Evolutionary conservation across 2,329 filamentous ascomycete species (phyloP), one percentile per base, ranked within the genome.

Genomic region (Dactylellina leptospora): DNA sequence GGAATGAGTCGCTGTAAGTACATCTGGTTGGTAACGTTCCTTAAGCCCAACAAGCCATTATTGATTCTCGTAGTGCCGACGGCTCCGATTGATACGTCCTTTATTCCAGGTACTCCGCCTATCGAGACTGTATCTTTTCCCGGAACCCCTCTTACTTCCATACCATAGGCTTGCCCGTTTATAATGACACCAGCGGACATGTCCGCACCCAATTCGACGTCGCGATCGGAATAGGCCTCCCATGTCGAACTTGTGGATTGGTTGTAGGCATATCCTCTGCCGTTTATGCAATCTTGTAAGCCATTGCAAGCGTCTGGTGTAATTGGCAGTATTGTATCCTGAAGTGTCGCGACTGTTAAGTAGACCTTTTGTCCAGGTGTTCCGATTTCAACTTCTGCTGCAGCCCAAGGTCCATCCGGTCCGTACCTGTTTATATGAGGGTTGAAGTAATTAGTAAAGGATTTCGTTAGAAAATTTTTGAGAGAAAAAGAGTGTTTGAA

Each of bases 261-360:
- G 22, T 72, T 64, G 25, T 64, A 72, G 4, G 68, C 59, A 22
- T 28, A 50, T 8, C 68, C 68, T 36, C 68, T 28, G 13, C 68
- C 68, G 2, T 54, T 20, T 53, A 72, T 64, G 40, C 68, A 72
- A 6, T 25, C 45, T 33, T 45, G 13, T 1, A 48, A 10, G 6
- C 59, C 68, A 22, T 45, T 53, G 42, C 68, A 72, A 5, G 68
- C 68, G 10, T 72, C 53, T 18, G 68, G 59, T n/a, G 68, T 72
- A n/a, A 72, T 72, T 5, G 68, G 47, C 20, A 72, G 33, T 11
- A 72, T 50, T 3, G 59, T 64, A 28, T 72, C 68, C 23, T 63
- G 59, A 2, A 72, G 54, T 4, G 68, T 72, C 22, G 59, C 68
- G 2, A 72, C 68, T 27, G 68, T 72, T n/a, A 72, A 40, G 40